Percentiles rank a stretch among this genome's conserved stretches.
These are phyloP conservation scores for Stephanodiscus triporus DNA, from an alignment of 108 stramenopile genomes.

Conservation along the genomic window DNA sequence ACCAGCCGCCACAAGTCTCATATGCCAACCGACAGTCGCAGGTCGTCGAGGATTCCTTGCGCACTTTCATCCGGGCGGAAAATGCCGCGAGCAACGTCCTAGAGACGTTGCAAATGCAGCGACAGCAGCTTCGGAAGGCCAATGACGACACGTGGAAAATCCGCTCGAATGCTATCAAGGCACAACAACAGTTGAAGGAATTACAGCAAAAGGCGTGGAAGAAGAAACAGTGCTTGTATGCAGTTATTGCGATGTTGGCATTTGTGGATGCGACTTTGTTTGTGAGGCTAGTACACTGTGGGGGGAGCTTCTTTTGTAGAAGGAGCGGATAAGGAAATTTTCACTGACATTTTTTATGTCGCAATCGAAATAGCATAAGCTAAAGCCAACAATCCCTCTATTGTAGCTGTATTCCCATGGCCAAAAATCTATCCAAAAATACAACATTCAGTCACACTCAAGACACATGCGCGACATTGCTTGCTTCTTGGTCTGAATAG, in stretches of 20 bases:
- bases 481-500: too few relatives aligned
- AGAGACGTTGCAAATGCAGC: slow-evolving; percentile 70
- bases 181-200: slow-evolving; percentile 73
- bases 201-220: slow-evolving; percentile 71
- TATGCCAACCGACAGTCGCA: slow-evolving; percentile 78
- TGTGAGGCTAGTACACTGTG: slow-evolving; percentile 72
- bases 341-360: background rate
- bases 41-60: slow-evolving; percentile 71
- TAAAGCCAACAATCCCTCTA: too few relatives aligned
- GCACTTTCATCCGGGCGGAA: slow-evolving; percentile 78
- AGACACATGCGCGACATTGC: too few relatives aligned
- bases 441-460: too few relatives aligned
- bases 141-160: slow-evolving; percentile 85
- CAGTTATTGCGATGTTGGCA: slow-evolving; percentile 63
- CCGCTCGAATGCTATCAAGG: slow-evolving; percentile 68
- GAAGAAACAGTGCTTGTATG: slow-evolving; percentile 70
- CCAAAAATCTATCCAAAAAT: too few relatives aligned
- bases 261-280: slow-evolving; percentile 75
- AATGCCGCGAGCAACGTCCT: slow-evolving; percentile 74
- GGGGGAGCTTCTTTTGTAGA: slow-evolving; percentile 84
- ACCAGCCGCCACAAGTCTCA: slow-evolving; percentile 53
- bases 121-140: slow-evolving; percentile 79
- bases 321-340: background rate
- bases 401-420: too few relatives aligned
- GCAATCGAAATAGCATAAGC: background rate